Percentiles rank a stretch among this genome's conserved stretches.
Evolutionary conservation across 1,284 basidiomycete species (phyloP).

Genomic region (Neolentinus lepideus): DNA sequence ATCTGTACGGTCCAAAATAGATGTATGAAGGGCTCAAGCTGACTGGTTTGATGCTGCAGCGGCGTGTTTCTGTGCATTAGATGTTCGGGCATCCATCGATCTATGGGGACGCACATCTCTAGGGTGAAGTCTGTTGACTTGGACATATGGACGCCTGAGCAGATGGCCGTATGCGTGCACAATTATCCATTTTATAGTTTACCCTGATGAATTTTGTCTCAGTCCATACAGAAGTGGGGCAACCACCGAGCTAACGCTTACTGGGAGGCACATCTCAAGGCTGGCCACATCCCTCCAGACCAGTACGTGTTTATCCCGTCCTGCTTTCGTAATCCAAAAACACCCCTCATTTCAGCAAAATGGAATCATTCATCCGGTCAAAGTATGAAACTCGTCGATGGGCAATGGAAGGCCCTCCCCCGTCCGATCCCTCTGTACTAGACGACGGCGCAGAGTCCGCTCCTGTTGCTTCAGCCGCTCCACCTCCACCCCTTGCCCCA

Average conservation of each 20-base stretch:
- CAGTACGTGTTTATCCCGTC: slow-evolving; percentile 56
- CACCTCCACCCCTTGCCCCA: slow-evolving; percentile 18
- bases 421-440: slow-evolving; percentile 76
- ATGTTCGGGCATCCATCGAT: slow-evolving; percentile 97
- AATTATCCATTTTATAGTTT: neutral
- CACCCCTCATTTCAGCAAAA: slow-evolving; percentile 61
- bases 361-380: slow-evolving; percentile 95
- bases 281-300: slow-evolving; percentile 90
- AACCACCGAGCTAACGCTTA: slow-evolving; percentile 89
- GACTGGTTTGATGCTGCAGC: slow-evolving; percentile 29
- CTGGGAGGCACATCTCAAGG: slow-evolving; percentile 95
- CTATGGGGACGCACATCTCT: slow-evolving; percentile 98
- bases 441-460: slow-evolving; percentile 38
- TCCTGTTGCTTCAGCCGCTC: slow-evolving; percentile 12
- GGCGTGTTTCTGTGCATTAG: slow-evolving; percentile 94
- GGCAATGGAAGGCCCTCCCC: slow-evolving; percentile 86
- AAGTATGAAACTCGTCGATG: slow-evolving; percentile 94
- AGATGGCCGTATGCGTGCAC: slow-evolving; percentile 76
- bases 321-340: neutral
- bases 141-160: slow-evolving; percentile 96
- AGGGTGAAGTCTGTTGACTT: slow-evolving; percentile 97
- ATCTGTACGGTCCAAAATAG: slow-evolving; percentile 54
- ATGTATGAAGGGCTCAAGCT: slow-evolving; percentile 3
- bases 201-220: slow-evolving; percentile 1
- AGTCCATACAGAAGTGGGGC: slow-evolving; percentile 93